Base-by-base conservation (phyloP, 2,329 filamentous ascomycete species). In the Fusarium falciforme region DNA sequence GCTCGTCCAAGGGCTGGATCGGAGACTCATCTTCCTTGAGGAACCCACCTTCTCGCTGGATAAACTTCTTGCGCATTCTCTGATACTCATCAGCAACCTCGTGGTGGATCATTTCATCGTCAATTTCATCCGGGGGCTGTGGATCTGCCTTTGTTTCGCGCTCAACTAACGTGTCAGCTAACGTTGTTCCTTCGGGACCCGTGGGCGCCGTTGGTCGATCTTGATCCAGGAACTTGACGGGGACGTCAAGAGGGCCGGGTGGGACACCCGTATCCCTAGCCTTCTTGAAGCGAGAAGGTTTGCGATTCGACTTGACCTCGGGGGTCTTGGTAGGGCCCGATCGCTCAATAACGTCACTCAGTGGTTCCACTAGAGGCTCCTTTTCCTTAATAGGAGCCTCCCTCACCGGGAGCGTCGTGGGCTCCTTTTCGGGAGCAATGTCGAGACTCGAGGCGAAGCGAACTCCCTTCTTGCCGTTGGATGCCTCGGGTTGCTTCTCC, bases 51-150 rank as follows among this genome's bases (percentile, higher is more conserved):
- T 96, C 91, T 76, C 91, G 89, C 75, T 94, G 91, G 63, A 98
- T 95, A 83, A 97, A 92, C 78, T 89, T 90, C 80, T 95, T 97
- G 22, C 96, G 92, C 81, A 94, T 87, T 52, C 90, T 91, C 81
- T 97, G 93, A 82, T 97, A 97, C 79, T 97, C 93, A 40, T 90
- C 89, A 9, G 93, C 92, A 16, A 97, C 91, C 81, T 97, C 93
- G 71, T 93, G 91, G 62, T 93, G 89, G 60, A 96, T 86, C 33
- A 95, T 85, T n/a, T 78, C 74, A 22, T 90, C 87, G 6, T 98
- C 93, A 42, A 96, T 86, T 73, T 93, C 92, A 74, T 93, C 89
- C 0, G 90, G 89, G 69, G 76, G 67, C n/a, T 75, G 66, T 29
- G 81, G 77, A 33, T 73, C 68, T 6, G 72, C 65, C 29, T 74